Conservation (phyloP, 1,284 basidiomycete genomes). For the Melanopsichium pennsylvanicum region DNA sequence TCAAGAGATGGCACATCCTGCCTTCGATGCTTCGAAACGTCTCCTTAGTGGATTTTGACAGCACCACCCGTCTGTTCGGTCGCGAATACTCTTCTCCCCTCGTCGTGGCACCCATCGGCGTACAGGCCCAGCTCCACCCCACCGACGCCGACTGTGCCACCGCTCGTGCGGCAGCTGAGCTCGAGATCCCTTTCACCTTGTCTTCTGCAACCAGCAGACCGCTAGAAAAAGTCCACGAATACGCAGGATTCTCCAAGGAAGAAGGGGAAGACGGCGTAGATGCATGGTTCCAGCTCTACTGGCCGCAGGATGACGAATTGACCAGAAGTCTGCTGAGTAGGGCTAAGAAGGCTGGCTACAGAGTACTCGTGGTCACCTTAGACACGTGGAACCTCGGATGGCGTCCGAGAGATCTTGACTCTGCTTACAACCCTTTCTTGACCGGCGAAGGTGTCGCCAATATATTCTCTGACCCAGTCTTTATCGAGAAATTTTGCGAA, state of each 20-base stretch:
- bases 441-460: slow-evolving; percentile 69
- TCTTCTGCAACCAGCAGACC: slow-evolving; percentile 48
- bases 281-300: slow-evolving; percentile 62
- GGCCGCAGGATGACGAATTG: slow-evolving; percentile 73
- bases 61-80: slow-evolving; percentile 42
- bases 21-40: slow-evolving; percentile 49
- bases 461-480: slow-evolving; percentile 59
- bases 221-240: slow-evolving; percentile 45
- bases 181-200: slow-evolving; percentile 51
- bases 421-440: slow-evolving; percentile 73
- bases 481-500: slow-evolving; percentile 43
- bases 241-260: slow-evolving; percentile 24
- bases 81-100: slow-evolving; percentile 47
- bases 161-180: slow-evolving; percentile 36
- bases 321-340: slow-evolving; percentile 74
- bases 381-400: slow-evolving; percentile 58
- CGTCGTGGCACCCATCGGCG: slow-evolving; percentile 57
- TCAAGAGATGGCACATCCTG: slow-evolving; percentile 51
- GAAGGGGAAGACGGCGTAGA: slow-evolving; percentile 28
- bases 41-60: slow-evolving; percentile 35
- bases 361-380: slow-evolving; percentile 71
- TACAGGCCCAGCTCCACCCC: slow-evolving; percentile 48
- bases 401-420: slow-evolving; percentile 50
- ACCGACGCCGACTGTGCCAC: slow-evolving; percentile 46
- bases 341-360: slow-evolving; percentile 74